Conservation (phyloP, 2,329 filamentous ascomycete species). For the Calycina herbarum region DNA sequence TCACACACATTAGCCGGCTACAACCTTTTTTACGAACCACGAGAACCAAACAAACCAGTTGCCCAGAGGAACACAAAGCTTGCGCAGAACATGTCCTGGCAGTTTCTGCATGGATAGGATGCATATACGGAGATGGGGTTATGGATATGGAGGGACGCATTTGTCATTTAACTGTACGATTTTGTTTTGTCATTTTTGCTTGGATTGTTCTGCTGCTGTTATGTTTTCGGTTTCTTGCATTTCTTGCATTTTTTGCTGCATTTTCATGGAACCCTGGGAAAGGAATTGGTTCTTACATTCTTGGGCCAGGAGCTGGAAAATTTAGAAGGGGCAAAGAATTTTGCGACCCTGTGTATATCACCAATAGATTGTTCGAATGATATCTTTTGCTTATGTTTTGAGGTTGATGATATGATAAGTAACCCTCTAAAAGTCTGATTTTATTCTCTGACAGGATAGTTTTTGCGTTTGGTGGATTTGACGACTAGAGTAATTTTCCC, state of each 20-base stretch:
- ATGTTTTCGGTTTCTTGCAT: neutral
- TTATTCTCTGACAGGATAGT: too few species aligned
- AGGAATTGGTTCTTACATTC: neutral
- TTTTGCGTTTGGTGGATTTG: too few species aligned
- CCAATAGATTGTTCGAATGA: too few species aligned
- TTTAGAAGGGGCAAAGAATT: too few species aligned
- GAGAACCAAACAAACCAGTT: neutral
- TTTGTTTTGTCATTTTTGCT: neutral
- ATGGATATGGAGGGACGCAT: neutral
- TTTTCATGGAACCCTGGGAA: neutral
- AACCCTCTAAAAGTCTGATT: too few species aligned
- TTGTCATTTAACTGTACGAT: neutral
- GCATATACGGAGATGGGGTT: neutral
- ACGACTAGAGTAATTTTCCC: too few species aligned
- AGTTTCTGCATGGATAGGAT: neutral
- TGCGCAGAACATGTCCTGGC: conserved; percentile 4
- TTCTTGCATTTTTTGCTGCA: neutral
- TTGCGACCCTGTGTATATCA: too few species aligned
- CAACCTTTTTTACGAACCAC: neutral
- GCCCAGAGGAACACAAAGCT: neutral
- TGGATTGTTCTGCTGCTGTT: neutral
- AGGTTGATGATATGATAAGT: too few species aligned
- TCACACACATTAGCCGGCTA: neutral
- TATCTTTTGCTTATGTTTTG: too few species aligned
- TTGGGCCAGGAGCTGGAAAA: neutral